A percentile compares a stretch with the other conserved stretches of the same genome.
Conservation (phyloP, 2,329 filamentous ascomycete genomes). For the Seiridium cupressi region DNA sequence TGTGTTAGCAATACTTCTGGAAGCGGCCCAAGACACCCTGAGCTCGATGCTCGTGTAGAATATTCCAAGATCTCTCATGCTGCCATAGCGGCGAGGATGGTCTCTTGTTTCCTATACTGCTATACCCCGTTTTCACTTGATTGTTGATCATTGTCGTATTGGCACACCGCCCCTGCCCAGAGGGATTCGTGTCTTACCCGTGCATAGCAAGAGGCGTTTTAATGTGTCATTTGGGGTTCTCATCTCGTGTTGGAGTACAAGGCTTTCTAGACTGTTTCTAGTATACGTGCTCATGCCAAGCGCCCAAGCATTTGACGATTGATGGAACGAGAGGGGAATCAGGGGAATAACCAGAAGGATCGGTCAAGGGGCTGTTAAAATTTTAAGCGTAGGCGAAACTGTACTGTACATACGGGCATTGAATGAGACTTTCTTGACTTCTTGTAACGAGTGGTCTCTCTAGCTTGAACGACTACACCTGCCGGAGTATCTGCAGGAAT, state of each 20-base stretch:
- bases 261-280: slow-evolving; percentile 3
- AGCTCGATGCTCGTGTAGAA: slow-evolving; percentile 9
- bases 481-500: no score
- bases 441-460: not conserved
- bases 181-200: not conserved
- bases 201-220: slow-evolving; percentile 28
- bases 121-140: slow-evolving; percentile 11
- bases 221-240: not conserved
- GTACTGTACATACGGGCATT: not conserved
- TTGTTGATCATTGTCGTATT: slow-evolving; percentile 2
- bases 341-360: no score
- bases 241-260: not conserved
- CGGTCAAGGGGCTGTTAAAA: no score
- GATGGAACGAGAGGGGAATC: no score
- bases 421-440: not conserved
- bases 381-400: no score
- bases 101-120: not conserved
- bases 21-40: slow-evolving; percentile 61
- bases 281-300: not conserved
- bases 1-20: slow-evolving; percentile 65
- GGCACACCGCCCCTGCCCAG: not conserved
- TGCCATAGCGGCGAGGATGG: not conserved
- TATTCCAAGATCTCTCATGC: not conserved
- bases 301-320: no score
- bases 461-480: no score